phyloP scores from a whole-genome alignment of 2,329 filamentous ascomycete species.

The Chaetomiaceae sp. region DNA sequence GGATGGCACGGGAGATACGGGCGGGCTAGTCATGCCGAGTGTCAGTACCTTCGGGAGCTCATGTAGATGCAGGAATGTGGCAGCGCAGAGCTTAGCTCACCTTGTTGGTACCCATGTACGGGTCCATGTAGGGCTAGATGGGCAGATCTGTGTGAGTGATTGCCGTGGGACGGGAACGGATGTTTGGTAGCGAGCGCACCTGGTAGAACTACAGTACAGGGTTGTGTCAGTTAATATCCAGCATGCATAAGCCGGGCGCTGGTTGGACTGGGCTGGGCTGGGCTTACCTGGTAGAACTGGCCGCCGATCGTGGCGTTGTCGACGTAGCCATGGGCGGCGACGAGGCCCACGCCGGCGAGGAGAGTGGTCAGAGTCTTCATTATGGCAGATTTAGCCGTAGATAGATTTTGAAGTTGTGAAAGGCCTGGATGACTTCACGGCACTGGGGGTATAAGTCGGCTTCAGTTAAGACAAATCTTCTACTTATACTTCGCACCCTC shows the following conservation, averaged over 20 bases:
- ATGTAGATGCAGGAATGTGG: neutral
- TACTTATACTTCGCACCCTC: neutral
- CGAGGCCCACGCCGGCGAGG: conserved; percentile 34
- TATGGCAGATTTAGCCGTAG: too few species aligned
- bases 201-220: conserved; percentile 33
- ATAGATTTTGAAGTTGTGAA: too few species aligned
- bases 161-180: neutral
- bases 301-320: conserved; percentile 42
- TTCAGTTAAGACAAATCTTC: neutral
- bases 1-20: conserved; percentile 53
- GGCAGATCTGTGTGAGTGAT: conserved; percentile 27
- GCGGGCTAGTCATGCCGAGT: conserved; percentile 31
- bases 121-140: conserved; percentile 36
- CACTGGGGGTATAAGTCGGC: neutral
- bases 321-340: conserved; percentile 46
- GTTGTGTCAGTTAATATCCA: conserved; percentile 10
- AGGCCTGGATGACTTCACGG: too few species aligned
- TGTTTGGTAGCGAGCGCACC: conserved; percentile 18
- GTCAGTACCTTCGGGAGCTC: too few species aligned
- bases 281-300: conserved; percentile 32
- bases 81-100: too few species aligned
- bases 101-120: conserved; percentile 33
- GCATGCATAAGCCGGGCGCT: neutral
- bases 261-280: neutral
- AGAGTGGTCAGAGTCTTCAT: conserved; percentile 32